Evolutionary conservation across 176 grass and related monocot genomes (phyloP).

Genomic region (Triticum aestivum): IWGSC_CS_RefSeq_v2.1 NC_057812.1:171243066-171243565

Average conservation of each 20-base stretch:
- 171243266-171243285: not conserved
- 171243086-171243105: slow-evolving; percentile 36
- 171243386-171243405: not conserved
- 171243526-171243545: not conserved
- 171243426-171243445: not conserved
- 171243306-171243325: not conserved
- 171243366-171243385: too few relatives aligned
- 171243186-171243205: slow-evolving; percentile 1
- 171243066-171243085: slow-evolving; percentile 65
- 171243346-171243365: slow-evolving; percentile 2
- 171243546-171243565: not conserved
- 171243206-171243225: not conserved
- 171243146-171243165: slow-evolving; percentile 83
- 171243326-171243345: slow-evolving; percentile 26
- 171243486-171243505: slow-evolving; percentile 19
- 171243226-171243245: not conserved
- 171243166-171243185: slow-evolving; percentile 84
- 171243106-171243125: not conserved
- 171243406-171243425: not conserved
- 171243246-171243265: not conserved
- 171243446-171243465: not conserved
- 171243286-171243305: not conserved
- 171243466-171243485: not conserved
- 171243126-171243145: slow-evolving; percentile 61
- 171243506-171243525: not conserved